Conservation (phyloP, 768 basidiomycete species). For the Mycena capillaripes region DNA sequence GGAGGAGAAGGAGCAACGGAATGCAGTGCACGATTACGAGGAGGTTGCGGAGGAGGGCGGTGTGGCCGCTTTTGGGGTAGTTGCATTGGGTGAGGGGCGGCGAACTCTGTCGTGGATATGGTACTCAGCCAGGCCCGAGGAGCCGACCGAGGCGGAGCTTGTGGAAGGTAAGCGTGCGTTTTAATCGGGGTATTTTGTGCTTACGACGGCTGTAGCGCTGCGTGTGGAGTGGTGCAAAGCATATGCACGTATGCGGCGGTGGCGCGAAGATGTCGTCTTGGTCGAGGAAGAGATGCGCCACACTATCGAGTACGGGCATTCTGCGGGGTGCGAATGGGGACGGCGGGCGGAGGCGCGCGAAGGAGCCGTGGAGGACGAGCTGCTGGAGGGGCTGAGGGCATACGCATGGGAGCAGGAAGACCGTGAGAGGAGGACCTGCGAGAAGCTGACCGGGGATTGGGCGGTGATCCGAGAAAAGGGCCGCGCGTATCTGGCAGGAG, state of each 20-base stretch:
- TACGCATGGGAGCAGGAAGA: neutral
- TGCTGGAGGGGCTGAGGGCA: neutral
- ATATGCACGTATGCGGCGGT: neutral
- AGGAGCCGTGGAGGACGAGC: neutral
- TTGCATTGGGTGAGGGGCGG: neutral
- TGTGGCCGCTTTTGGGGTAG: neutral
- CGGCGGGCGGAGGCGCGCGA: neutral
- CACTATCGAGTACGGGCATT: neutral
- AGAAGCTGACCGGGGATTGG: neutral
- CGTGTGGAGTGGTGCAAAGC: neutral
- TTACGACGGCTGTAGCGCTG: neutral
- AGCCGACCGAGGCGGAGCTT: neutral
- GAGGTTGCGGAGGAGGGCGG: neutral
- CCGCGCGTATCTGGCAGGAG: neutral
- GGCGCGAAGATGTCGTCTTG: neutral
- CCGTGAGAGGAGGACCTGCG: neutral
- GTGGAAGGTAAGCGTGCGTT: neutral
- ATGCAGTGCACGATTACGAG: neutral
- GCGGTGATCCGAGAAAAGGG: neutral
- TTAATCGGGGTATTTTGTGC: neutral
- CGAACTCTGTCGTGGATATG: neutral
- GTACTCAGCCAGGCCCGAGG: neutral
- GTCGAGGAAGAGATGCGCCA: neutral
- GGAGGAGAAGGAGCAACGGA: neutral
- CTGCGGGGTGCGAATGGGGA: neutral